These are phyloP conservation scores for Suillus subaureus DNA, from an alignment of 768 basidiomycete genomes.

Conservation along the genomic window DNA sequence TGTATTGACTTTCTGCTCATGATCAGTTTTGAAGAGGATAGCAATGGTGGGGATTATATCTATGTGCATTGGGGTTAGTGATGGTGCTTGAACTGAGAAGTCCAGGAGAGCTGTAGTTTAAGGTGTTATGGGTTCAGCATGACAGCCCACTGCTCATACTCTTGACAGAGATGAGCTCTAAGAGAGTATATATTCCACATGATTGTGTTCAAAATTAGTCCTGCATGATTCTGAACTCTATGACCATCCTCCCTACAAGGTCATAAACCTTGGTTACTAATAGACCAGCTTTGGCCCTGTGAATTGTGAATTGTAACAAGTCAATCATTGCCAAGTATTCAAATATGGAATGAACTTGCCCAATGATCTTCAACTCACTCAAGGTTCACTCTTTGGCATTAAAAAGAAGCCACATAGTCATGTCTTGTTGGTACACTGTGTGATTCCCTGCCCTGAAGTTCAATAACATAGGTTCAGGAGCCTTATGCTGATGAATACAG, in stretches of 20 bases:
- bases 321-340: not conserved
- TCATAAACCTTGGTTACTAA: not conserved
- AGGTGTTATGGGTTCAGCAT: too few relatives aligned
- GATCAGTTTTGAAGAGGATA: too few relatives aligned
- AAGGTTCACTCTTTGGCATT: not conserved
- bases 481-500: slow-evolving; percentile 23
- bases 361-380: not conserved
- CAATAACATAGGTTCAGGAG: slow-evolving; percentile 48
- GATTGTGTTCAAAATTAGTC: not conserved
- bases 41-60: too few relatives aligned
- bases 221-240: not conserved
- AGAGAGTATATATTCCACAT: too few relatives aligned
- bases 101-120: too few relatives aligned
- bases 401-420: not conserved
- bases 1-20: too few relatives aligned
- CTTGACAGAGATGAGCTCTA: too few relatives aligned
- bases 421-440: not conserved
- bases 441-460: not conserved
- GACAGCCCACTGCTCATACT: too few relatives aligned
- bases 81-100: too few relatives aligned
- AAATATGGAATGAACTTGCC: not conserved
- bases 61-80: too few relatives aligned
- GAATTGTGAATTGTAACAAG: not conserved
- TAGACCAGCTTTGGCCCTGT: not conserved
- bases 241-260: not conserved